Percentiles rank a stretch among this genome's conserved stretches.
Evolutionary conservation across 2,329 filamentous ascomycete genomes (phyloP).

Genomic region (Colletotrichum sp.): DNA sequence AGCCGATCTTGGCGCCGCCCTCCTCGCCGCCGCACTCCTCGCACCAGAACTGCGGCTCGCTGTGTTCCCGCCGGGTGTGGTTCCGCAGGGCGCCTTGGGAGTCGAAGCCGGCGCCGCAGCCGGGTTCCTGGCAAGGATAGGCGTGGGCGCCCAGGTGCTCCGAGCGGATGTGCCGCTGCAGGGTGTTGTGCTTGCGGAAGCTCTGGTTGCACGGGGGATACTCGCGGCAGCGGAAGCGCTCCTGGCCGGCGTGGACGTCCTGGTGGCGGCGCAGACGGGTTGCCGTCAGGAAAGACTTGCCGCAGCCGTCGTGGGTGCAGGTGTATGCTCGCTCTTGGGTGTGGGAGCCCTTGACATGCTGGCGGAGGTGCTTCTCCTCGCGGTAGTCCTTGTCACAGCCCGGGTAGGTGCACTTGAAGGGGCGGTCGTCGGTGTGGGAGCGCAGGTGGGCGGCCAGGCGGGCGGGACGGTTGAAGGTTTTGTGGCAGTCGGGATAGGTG

Average conservation of each 20-base stretch:
- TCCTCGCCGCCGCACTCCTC: conserved; percentile 66
- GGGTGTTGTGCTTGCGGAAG: conserved; percentile 86
- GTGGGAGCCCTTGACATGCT: conserved; percentile 85
- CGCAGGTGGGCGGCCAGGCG: conserved; percentile 80
- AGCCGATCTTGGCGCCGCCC: conserved; percentile 56
- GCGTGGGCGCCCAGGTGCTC: conserved; percentile 76
- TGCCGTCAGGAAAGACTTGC: conserved; percentile 80
- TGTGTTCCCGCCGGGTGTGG: conserved; percentile 74
- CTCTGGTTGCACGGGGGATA: conserved; percentile 73
- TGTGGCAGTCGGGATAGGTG: conserved; percentile 73
- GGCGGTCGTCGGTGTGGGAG: conserved; percentile 84
- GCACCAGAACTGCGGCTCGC: conserved; percentile 75
- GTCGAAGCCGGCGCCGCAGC: conserved; percentile 74
- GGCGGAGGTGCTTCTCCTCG: conserved; percentile 83
- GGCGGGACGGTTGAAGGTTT: conserved; percentile 87
- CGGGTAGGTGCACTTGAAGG: conserved; percentile 72
- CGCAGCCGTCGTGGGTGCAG: conserved; percentile 76
- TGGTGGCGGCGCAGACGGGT: conserved; percentile 79
- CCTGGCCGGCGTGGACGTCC: conserved; percentile 77
- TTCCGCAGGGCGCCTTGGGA: conserved; percentile 72
- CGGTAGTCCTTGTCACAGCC: conserved; percentile 85
- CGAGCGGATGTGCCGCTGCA: conserved; percentile 80
- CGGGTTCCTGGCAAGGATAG: conserved; percentile 67
- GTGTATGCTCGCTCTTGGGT: conserved; percentile 69
- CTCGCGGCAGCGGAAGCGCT: conserved; percentile 75